These are phyloP conservation scores for Microbotryum violaceum DNA, from an alignment of 1,284 basidiomycete species.

Conservation along the genomic window DNA sequence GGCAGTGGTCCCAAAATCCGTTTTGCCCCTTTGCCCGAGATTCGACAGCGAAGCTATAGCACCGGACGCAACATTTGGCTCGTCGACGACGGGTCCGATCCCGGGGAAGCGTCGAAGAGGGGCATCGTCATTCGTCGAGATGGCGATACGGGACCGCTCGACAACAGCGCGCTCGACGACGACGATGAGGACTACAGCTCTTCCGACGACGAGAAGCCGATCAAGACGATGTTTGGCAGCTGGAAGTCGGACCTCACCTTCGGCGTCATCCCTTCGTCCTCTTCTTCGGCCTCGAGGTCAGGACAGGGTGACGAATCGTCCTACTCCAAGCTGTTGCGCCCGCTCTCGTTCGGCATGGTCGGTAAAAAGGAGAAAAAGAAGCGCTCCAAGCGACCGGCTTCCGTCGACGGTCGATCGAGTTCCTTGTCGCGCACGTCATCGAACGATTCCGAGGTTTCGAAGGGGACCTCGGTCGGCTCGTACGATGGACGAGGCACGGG, in stretches of 20 bases:
- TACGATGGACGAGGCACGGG: slow-evolving; percentile 13
- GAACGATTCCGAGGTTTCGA: slow-evolving; percentile 9
- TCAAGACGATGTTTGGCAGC: slow-evolving; percentile 10
- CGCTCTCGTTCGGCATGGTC: slow-evolving; percentile 18
- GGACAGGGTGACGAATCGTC: slow-evolving; percentile 6
- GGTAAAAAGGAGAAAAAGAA: slow-evolving; percentile 1
- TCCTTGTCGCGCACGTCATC: slow-evolving; percentile 13
- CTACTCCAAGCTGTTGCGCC: slow-evolving; percentile 24
- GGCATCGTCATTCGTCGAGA: neutral
- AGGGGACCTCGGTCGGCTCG: neutral
- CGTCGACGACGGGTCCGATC: slow-evolving; percentile 5
- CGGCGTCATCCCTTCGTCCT: no score
- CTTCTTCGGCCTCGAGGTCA: no score
- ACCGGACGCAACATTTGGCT: slow-evolving; percentile 27
- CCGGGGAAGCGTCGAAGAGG: no score
- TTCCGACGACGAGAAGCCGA: neutral
- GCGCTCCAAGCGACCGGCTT: neutral
- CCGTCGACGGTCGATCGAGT: neutral
- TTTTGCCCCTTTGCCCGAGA: slow-evolving; percentile 28
- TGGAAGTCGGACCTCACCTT: slow-evolving; percentile 18
- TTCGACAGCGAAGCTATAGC: slow-evolving; percentile 20
- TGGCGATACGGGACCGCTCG: neutral
- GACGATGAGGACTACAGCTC: slow-evolving; percentile 1
- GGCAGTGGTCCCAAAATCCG: slow-evolving; percentile 11
- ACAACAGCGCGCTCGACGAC: neutral